A percentile compares a stretch with the other conserved stretches of the same genome.
These are phyloP conservation scores for Cystodermella granulosa DNA, from an alignment of 1,284 basidiomycete genomes.

Conservation along the genomic window DNA sequence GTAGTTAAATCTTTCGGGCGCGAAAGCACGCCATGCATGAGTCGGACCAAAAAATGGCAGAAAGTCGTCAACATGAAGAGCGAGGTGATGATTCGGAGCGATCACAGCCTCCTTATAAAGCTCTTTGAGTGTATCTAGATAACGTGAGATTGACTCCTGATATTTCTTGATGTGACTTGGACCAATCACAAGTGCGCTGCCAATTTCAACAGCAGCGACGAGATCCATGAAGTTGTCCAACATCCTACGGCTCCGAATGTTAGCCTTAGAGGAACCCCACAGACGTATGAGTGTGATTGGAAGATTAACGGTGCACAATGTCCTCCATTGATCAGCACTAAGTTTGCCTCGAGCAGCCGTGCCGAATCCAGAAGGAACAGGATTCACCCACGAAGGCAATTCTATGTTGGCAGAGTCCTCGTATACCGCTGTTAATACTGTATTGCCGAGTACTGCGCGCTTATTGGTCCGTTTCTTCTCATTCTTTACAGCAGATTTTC, in stretches of 20 bases:
- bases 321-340: slow-evolving; percentile 29
- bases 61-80: slow-evolving; percentile 17
- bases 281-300: slow-evolving; percentile 18
- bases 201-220: slow-evolving; percentile 15
- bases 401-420: too few species aligned
- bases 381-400: slow-evolving; percentile 26
- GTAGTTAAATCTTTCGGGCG: slow-evolving; percentile 20
- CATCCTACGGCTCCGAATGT: too few species aligned
- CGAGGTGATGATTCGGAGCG: slow-evolving; percentile 20
- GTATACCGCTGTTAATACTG: slow-evolving; percentile 16
- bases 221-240: too few species aligned
- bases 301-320: slow-evolving; percentile 17
- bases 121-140: slow-evolving; percentile 10
- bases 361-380: slow-evolving; percentile 19
- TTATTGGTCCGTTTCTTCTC: too few species aligned
- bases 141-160: too few species aligned
- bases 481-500: too few species aligned
- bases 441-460: too few species aligned
- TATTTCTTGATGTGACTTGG: too few species aligned
- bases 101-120: slow-evolving; percentile 13
- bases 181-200: slow-evolving; percentile 11
- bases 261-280: too few species aligned
- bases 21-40: slow-evolving; percentile 20
- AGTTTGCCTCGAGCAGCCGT: slow-evolving; percentile 15
- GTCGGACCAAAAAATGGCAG: slow-evolving; percentile 18